Evolutionary conservation across 306 rosid genomes (phyloP).

Genomic region (Casuarina glauca): DNA sequence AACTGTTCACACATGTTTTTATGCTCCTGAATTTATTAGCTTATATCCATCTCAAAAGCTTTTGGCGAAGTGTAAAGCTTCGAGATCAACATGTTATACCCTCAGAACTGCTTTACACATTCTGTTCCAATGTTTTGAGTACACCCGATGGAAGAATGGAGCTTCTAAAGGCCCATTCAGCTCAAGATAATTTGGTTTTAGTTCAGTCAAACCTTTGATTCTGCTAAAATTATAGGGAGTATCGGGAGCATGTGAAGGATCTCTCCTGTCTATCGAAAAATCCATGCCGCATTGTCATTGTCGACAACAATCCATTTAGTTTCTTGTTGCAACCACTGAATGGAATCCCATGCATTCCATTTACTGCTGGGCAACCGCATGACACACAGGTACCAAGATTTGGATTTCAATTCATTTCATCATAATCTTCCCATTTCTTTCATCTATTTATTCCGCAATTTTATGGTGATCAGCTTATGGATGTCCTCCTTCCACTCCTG

Average conservation of each 20-base stretch:
- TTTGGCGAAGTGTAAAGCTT: background rate
- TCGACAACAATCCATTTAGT: slow-evolving; percentile 90
- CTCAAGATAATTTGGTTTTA: background rate
- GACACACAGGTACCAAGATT: slow-evolving; percentile 69
- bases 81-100: background rate
- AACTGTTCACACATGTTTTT: background rate
- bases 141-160: background rate
- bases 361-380: slow-evolving; percentile 75
- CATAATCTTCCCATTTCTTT: background rate
- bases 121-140: background rate
- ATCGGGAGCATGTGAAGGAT: slow-evolving; percentile 88
- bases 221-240: slow-evolving; percentile 52
- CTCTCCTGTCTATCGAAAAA: slow-evolving; percentile 66
- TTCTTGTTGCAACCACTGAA: slow-evolving; percentile 85
- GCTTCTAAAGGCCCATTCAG: background rate
- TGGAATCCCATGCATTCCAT: slow-evolving; percentile 92
- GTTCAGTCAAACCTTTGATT: slow-evolving; percentile 22
- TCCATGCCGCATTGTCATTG: slow-evolving; percentile 69
- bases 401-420: background rate
- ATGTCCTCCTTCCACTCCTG: slow-evolving; percentile 88
- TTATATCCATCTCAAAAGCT: background rate
- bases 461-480: slow-evolving; percentile 66
- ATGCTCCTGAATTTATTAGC: background rate
- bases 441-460: background rate
- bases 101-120: too few relatives aligned